Conservation (phyloP, 2,329 filamentous ascomycete species). For the Fusarium vanettenii region DNA sequence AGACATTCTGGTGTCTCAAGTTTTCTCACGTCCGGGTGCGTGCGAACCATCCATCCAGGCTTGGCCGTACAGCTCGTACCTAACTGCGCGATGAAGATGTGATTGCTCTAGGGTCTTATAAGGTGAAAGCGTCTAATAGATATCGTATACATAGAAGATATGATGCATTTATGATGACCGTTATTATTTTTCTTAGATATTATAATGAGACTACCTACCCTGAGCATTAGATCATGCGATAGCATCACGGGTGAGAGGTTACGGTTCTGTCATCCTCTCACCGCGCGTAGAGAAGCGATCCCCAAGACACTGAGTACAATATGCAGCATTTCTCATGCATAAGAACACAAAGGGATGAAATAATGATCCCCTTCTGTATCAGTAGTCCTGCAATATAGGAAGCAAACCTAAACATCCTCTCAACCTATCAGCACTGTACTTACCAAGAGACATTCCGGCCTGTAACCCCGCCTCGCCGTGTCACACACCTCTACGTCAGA, state of each 20-base stretch:
- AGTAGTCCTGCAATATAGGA: not conserved
- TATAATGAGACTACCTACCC: not conserved
- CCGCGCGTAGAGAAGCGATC: not conserved
- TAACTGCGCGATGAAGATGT: too few relatives aligned
- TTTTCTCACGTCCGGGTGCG: too few relatives aligned
- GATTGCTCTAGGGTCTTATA: too few relatives aligned
- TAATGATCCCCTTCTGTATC: too few relatives aligned
- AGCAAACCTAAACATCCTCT: too few relatives aligned
- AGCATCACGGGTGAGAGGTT: not conserved
- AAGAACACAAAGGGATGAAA: not conserved
- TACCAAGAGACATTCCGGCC: not conserved
- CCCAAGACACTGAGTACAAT: not conserved
- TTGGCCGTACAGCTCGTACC: too few relatives aligned
- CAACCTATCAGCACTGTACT: not conserved
- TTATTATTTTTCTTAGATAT: not conserved
- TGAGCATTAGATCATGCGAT: not conserved
- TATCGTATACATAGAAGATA: not conserved
- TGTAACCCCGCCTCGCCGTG: not conserved
- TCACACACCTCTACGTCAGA: not conserved
- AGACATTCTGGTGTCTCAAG: too few relatives aligned
- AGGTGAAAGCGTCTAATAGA: not conserved
- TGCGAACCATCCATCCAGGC: too few relatives aligned
- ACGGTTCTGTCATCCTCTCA: too few relatives aligned
- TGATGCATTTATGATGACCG: not conserved
- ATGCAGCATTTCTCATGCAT: not conserved